Evolutionary conservation across 805 yeast species (phyloP).

Genomic region (Zygotorulaspora chibaensis): DNA sequence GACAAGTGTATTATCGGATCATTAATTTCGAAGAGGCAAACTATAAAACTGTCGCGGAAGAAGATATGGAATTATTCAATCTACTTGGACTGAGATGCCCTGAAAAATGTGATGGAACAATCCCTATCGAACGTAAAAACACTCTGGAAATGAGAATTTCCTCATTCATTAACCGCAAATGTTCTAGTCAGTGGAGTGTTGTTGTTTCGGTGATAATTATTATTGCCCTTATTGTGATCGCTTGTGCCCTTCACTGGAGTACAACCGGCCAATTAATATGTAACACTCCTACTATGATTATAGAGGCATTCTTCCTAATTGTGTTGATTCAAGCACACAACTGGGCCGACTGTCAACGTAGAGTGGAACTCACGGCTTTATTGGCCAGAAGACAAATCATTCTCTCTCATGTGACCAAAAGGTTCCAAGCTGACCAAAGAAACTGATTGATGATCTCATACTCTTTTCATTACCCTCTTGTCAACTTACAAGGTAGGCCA

Average conservation of each 20-base stretch:
- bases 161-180: constrained; percentile 27
- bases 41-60: constrained; percentile 29
- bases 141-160: constrained; percentile 24
- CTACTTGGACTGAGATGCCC: constrained; percentile 26
- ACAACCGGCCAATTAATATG: constrained; percentile 40
- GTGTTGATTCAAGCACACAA: constrained; percentile 40
- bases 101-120: constrained; percentile 15
- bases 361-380: constrained; percentile 25
- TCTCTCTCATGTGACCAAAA: neutral
- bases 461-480: too few species aligned
- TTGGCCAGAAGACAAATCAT: constrained; percentile 23
- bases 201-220: constrained; percentile 28
- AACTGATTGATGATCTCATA: too few species aligned
- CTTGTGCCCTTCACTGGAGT: constrained; percentile 38
- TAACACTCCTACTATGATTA: constrained; percentile 44
- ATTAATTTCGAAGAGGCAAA: constrained; percentile 25
- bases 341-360: constrained; percentile 29
- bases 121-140: constrained; percentile 7
- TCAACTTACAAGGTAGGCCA: too few species aligned
- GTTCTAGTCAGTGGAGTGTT: constrained; percentile 37
- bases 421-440: neutral
- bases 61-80: constrained; percentile 34
- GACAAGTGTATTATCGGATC: constrained; percentile 37
- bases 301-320: constrained; percentile 40
- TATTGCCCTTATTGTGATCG: constrained; percentile 31